Evolutionary conservation across 1,284 basidiomycete species (phyloP), one percentile per base, ranked within the genome.

Genomic region (Vanrija sp.): DNA sequence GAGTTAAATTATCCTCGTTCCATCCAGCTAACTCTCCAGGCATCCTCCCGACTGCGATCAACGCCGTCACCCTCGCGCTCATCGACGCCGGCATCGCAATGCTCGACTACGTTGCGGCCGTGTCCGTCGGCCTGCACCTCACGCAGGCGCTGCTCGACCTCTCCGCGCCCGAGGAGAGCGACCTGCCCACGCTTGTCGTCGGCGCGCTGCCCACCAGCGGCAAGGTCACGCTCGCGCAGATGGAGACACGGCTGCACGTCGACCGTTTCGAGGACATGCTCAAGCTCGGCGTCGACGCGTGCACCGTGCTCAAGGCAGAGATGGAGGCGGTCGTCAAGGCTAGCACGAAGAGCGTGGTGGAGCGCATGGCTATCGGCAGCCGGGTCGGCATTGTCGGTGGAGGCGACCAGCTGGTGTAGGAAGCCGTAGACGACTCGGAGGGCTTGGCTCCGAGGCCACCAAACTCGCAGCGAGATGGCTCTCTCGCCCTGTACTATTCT

Each of bases 191-290:
- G 66, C 77, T 95, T 25, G 92, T 91, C 0, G 85, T 97, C 46
- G 95, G 91, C 0, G 82, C 90, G 26, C 84, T 97, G 80, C 93
- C 95, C 1, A 83, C 86, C 55, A 86, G 86, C 6, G 83, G 84
- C 4, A 89, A 87, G 64, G 85, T 97, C 44, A 90, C 91, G 5
- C 81, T 98, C 21, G 87, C 93, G 58, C 88, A 87, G 58, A 88
- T 97, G 84, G 95, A 98, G 77, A 96, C 92, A 14, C 81, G 94
- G n/a, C 74, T 98, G 58, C 91, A 93, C 68, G 86, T 94, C 14
- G 92, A 95, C 67, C 82, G 91, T 43, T 95, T 98, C 67, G 88
- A 90, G 70, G 90, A 94, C 69, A 86, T 97, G 68, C 85, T 98
- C 62, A 78, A 80, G 60, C 74, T 95, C 43, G 91, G 87, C 1